phyloP scores from a whole-genome alignment of 2,329 filamentous ascomycete species.

The Alternaria sp. region DNA sequence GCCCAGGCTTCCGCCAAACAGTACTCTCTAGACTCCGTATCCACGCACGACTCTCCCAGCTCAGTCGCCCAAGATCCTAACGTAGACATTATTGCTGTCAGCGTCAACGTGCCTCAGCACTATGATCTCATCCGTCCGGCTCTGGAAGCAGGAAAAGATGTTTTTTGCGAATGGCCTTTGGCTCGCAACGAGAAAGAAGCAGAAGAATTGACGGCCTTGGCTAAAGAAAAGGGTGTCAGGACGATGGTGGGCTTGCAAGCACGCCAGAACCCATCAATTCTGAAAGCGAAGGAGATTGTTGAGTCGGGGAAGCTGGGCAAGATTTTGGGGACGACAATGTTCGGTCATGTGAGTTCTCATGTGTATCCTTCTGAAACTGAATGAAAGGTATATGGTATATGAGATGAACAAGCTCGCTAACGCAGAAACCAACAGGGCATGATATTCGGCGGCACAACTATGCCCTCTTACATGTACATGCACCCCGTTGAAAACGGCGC shows the following conservation, averaged over 20 bases:
- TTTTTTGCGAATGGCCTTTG: constrained; percentile 61
- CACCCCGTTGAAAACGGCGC: constrained; percentile 54
- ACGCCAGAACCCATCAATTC: constrained; percentile 48
- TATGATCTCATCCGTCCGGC: constrained; percentile 52
- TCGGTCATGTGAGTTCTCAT: constrained; percentile 18
- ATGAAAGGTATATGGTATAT: too few species aligned
- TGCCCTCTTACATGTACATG: constrained; percentile 54
- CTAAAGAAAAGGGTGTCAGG: constrained; percentile 48
- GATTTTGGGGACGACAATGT: constrained; percentile 48
- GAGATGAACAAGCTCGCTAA: not conserved
- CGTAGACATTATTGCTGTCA: constrained; percentile 57
- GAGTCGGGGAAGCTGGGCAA: constrained; percentile 53
- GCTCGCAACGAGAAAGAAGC: constrained; percentile 51
- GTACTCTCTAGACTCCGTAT: constrained; percentile 49
- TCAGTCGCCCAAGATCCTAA: constrained; percentile 55
- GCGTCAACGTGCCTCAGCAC: constrained; percentile 54
- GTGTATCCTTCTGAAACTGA: not conserved
- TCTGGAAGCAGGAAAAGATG: constrained; percentile 50
- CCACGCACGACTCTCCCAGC: constrained; percentile 52
- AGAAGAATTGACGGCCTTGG: constrained; percentile 52
- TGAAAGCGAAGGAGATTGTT: constrained; percentile 54
- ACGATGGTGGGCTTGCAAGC: constrained; percentile 59
- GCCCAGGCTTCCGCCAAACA: constrained; percentile 48
- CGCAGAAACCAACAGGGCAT: constrained; percentile 12
- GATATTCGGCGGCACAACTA: constrained; percentile 26